Base-by-base conservation (phyloP, 176 grass and related monocot species). In the Aechmea fasciata region DNA sequence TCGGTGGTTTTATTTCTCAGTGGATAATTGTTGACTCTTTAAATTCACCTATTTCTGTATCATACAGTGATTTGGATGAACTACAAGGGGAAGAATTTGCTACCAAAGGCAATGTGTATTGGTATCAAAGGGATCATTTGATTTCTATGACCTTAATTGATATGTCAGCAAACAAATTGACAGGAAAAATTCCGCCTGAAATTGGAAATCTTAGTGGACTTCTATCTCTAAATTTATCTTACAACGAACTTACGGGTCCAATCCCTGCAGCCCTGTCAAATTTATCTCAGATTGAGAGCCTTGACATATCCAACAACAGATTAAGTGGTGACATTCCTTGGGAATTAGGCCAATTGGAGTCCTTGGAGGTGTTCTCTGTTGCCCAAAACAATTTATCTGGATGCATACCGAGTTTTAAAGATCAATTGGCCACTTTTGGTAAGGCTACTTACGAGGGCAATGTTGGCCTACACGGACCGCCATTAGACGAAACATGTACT, bases 291-390 rank as follows among this genome's bases (percentile, higher is more conserved):
- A 54, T 85, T 13, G 62, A 77, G 67, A 81, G 68, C 13, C 68
- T 81, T 17, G 78, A 85, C 2, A 20, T 85, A 1, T 85, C 78
- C 3, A 67, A 77, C 47, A 81, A 85, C 1, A 10, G 59, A 5
- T 3, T 85, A 2, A 72, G 18, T 3, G 68, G 83, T 3, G 25
- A 26, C 25, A 26, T 26, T 26, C 25, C 25, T 26, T 26, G 25
- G 25, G 1, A 26, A 26, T 26, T 26, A 26, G 25, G 25, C 25
- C 25, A 26, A 26, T 26, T 26, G 25, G 2, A 26, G 2, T 26
- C 2, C 25, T 2, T 26, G 25, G 25, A 26, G 25, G 25, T 26
- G 25, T 26, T 26, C 25, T 26, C 1, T 26, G 1, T 26, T 1
- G 25, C 25, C 2, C 25, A 26, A 26, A 26, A 26, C 25, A 26